Percentiles rank a stretch among this genome's conserved stretches.
Evolutionary conservation across 345 rosid species (phyloP).

Genomic region (Cardamine occulta): DNA sequence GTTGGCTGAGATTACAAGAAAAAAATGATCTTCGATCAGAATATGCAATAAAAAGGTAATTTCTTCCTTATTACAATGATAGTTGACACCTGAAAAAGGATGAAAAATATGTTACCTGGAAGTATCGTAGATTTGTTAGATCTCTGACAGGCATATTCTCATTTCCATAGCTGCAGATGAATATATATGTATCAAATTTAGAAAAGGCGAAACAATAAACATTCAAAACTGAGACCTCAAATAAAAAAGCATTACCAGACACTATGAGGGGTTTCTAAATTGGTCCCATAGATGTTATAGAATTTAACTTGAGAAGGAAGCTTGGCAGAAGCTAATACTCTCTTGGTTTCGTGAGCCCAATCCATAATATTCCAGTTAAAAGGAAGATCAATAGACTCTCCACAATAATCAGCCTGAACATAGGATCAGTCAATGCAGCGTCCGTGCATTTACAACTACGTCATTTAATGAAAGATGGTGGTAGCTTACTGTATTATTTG

Average conservation of each 20-base stretch:
- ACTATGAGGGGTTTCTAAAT: slow-evolving; percentile 86
- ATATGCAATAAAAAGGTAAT: background rate
- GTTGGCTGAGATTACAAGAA: slow-evolving; percentile 61
- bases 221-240: slow-evolving; percentile 8
- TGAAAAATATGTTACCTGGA: slow-evolving; percentile 55
- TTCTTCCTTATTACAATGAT: background rate
- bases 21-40: slow-evolving; percentile 16
- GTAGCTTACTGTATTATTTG: slow-evolving; percentile 66
- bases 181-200: background rate
- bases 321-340: slow-evolving; percentile 60
- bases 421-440: slow-evolving; percentile 12
- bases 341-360: slow-evolving; percentile 77
- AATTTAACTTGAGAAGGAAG: slow-evolving; percentile 86
- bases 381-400: slow-evolving; percentile 66
- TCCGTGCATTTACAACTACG: background rate
- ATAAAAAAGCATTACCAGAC: slow-evolving; percentile 66
- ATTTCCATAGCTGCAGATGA: slow-evolving; percentile 77
- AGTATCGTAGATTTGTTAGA: slow-evolving; percentile 57
- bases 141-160: slow-evolving; percentile 73
- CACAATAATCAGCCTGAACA: slow-evolving; percentile 69
- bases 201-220: background rate
- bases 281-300: slow-evolving; percentile 87
- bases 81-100: slow-evolving; percentile 10
- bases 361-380: slow-evolving; percentile 85
- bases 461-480: too few species aligned